phyloP scores from a whole-genome alignment of 257 asterid species.

The Mitragyna speciosa region DNA sequence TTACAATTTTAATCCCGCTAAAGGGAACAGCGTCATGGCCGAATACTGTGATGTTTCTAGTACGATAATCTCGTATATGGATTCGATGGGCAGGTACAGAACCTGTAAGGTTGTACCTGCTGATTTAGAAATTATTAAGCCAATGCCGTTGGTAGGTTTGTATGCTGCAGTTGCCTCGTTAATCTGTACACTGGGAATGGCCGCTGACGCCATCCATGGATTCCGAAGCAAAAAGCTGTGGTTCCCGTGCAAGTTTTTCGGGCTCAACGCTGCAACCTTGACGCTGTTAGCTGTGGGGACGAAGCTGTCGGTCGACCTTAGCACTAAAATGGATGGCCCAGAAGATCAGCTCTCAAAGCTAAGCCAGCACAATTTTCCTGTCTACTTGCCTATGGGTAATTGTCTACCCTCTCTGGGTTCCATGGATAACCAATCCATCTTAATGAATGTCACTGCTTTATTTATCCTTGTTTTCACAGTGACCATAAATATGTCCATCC shows the following conservation, averaged over 20 bases:
- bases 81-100: no score
- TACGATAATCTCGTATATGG: no score
- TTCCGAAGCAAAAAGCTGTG: constrained; percentile 19
- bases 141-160: constrained; percentile 26
- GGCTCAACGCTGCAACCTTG: constrained; percentile 28
- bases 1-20: no score
- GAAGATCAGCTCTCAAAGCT: constrained; percentile 32
- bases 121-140: not conserved
- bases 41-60: no score
- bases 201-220: constrained; percentile 19
- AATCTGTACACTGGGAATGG: constrained; percentile 27
- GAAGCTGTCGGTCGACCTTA: constrained; percentile 7
- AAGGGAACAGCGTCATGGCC: no score
- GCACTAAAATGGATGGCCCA: not conserved
- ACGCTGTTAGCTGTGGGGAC: constrained; percentile 23
- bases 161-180: constrained; percentile 27
- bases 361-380: constrained; percentile 21
- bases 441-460: constrained; percentile 19
- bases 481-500: not conserved
- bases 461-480: constrained; percentile 25
- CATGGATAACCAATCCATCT: constrained; percentile 9
- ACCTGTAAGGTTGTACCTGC: no score
- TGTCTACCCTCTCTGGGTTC: constrained; percentile 22
- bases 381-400: constrained; percentile 23
- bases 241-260: constrained; percentile 34